Evolutionary conservation across 2,329 filamentous ascomycete species (phyloP).

Genomic region (Penicillium sp.): DNA sequence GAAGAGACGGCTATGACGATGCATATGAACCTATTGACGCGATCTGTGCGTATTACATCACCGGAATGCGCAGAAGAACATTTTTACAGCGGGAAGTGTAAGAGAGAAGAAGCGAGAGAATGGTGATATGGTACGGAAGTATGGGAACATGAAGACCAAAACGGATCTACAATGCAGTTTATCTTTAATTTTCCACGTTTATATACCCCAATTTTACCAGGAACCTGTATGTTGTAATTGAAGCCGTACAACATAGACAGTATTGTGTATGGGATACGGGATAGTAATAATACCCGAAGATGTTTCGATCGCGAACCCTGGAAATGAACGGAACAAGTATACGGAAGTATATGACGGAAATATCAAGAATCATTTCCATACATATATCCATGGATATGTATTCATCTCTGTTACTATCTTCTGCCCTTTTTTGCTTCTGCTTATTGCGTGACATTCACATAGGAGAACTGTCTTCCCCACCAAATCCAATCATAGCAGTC

Average conservation of each 20-base stretch:
- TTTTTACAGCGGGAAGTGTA: neutral
- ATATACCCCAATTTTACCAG: constrained; percentile 25
- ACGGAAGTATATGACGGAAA: neutral
- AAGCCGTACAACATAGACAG: constrained; percentile 10
- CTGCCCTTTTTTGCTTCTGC: neutral
- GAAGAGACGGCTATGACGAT: neutral
- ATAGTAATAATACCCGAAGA: constrained; percentile 19
- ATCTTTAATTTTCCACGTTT: neutral
- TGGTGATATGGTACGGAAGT: neutral
- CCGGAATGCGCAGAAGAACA: neutral
- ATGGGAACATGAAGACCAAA: neutral
- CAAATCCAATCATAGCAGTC: constrained; percentile 6
- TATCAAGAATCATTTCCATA: neutral
- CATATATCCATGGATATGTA: neutral
- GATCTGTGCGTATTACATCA: constrained; percentile 5
- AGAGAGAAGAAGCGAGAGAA: neutral
- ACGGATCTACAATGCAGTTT: neutral
- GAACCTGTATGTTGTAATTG: constrained; percentile 16
- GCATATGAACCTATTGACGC: neutral
- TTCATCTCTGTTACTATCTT: neutral
- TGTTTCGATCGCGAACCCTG: constrained; percentile 8
- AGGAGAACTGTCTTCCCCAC: neutral
- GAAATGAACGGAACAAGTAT: constrained; percentile 1
- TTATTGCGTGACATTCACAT: neutral
- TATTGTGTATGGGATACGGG: constrained; percentile 22